A percentile compares a stretch with the other conserved stretches of the same genome.
phyloP scores from a whole-genome alignment of 768 basidiomycete genomes.

The Rubroboletus pulcherrimus region DNA sequence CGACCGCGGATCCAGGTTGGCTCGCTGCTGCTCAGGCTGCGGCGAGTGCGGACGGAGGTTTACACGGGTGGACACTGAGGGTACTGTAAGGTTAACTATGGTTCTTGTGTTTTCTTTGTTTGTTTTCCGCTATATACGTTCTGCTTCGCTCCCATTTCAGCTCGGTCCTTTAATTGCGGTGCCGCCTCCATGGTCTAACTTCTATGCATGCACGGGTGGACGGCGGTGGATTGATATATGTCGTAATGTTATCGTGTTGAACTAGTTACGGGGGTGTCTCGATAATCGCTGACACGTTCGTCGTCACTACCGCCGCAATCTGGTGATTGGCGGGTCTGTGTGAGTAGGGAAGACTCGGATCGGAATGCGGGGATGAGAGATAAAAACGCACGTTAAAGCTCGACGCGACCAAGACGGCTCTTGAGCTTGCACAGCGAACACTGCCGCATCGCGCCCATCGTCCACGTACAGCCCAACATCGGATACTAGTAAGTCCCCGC shows the following conservation, averaged over 20 bases:
- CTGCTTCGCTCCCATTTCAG: conserved; percentile 17
- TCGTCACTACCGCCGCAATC: conserved; percentile 1
- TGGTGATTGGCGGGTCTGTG: conserved; percentile 8
- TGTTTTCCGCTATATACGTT: conserved; percentile 28
- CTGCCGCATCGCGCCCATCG: conserved; percentile 6
- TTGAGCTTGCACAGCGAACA: neutral
- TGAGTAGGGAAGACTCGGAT: neutral
- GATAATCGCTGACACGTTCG: conserved; percentile 27
- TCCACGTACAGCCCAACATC: conserved; percentile 12
- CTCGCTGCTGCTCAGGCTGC: conserved; percentile 71
- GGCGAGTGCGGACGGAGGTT: conserved; percentile 58
- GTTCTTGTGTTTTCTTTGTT: conserved; percentile 22
- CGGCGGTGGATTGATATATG: conserved; percentile 18
- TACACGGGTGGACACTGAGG: conserved; percentile 76
- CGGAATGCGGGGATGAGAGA: neutral
- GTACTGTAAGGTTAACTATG: conserved; percentile 52
- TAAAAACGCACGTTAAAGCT: conserved; percentile 6
- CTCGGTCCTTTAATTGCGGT: conserved; percentile 1
- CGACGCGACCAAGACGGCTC: neutral
- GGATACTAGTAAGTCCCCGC: conserved; percentile 17
- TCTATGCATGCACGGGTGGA: conserved; percentile 1
- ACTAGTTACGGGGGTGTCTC: neutral
- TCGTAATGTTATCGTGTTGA: conserved; percentile 24
- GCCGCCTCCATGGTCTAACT: conserved; percentile 5
- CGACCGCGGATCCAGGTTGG: conserved; percentile 60